phyloP scores from a whole-genome alignment of 2,329 filamentous ascomycete species.

The Botrytis paeoniae region DNA sequence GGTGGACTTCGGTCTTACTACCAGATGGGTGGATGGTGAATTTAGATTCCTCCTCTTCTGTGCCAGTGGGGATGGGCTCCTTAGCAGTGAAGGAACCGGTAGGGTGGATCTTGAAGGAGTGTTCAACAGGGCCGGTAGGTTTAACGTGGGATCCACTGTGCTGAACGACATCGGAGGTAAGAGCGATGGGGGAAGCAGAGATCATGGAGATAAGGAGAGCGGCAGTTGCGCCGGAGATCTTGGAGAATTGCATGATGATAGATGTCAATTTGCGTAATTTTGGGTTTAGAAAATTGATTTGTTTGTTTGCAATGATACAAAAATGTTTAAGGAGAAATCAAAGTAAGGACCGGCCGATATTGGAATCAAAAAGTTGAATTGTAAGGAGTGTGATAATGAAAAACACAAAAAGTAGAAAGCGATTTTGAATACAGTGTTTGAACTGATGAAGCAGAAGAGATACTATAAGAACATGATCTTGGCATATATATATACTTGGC shows the following conservation, averaged over 20 bases:
- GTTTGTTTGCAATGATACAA: neutral
- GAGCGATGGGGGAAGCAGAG: slow-evolving; percentile 5
- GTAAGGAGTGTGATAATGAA: neutral
- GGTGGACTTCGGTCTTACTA: neutral
- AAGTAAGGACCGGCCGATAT: neutral
- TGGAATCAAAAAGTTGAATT: neutral
- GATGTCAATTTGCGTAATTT: neutral
- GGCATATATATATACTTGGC: neutral
- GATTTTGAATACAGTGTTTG: neutral
- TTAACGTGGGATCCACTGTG: neutral
- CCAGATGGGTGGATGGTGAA: neutral
- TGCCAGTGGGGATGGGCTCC: neutral
- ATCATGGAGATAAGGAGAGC: slow-evolving; percentile 13
- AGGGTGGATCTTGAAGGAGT: neutral
- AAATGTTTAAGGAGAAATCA: neutral
- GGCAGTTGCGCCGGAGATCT: slow-evolving; percentile 6
- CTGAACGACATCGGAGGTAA: neutral
- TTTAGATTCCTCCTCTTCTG: neutral
- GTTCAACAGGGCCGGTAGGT: neutral
- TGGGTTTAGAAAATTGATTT: too few species aligned
- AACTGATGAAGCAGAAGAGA: neutral
- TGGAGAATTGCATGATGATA: slow-evolving; percentile 10
- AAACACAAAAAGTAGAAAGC: neutral
- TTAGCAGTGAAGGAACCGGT: neutral
- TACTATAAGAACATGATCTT: neutral